Evolutionary conservation across 768 basidiomycete genomes (phyloP).

Genomic region (Fomitopsis pulvina): DNA sequence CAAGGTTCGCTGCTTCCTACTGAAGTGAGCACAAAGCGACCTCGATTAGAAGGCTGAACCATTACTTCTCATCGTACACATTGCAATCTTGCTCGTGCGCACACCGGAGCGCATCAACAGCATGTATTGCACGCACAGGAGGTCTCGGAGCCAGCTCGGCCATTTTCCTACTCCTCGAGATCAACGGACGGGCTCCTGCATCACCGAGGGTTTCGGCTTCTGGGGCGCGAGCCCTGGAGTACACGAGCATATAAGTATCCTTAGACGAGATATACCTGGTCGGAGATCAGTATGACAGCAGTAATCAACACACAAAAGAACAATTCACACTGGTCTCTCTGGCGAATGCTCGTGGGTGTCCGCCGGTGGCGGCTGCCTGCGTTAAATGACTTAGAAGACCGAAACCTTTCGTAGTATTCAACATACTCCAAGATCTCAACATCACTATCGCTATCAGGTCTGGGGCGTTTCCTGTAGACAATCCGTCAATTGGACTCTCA

Average conservation of each 20-base stretch:
- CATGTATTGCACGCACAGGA: conserved; percentile 46
- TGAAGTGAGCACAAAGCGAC: neutral
- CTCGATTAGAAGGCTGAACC: neutral
- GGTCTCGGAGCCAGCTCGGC: conserved; percentile 30
- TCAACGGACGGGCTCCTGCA: too few relatives aligned
- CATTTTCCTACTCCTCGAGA: too few relatives aligned
- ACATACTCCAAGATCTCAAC: conserved; percentile 20
- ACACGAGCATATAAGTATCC: conserved; percentile 96
- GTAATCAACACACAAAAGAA: neutral
- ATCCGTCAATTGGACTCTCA: neutral
- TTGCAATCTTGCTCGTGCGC: conserved; percentile 40
- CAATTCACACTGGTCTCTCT: conserved; percentile 6
- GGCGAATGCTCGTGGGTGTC: neutral
- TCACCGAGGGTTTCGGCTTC: neutral
- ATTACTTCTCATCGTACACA: conserved; percentile 12
- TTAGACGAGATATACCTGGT: conserved; percentile 52
- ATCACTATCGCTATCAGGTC: conserved; percentile 17
- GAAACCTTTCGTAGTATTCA: too few relatives aligned
- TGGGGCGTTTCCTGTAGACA: neutral
- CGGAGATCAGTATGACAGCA: neutral
- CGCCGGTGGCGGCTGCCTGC: neutral
- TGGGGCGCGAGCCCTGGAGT: conserved; percentile 41
- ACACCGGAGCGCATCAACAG: conserved; percentile 49
- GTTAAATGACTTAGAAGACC: neutral
- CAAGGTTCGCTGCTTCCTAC: conserved; percentile 38